Percentiles rank a stretch among this genome's conserved stretches.
These are phyloP conservation scores for Cryphonectria carpinicola DNA, from an alignment of 2,329 filamentous ascomycete genomes.

Conservation along the genomic window DNA sequence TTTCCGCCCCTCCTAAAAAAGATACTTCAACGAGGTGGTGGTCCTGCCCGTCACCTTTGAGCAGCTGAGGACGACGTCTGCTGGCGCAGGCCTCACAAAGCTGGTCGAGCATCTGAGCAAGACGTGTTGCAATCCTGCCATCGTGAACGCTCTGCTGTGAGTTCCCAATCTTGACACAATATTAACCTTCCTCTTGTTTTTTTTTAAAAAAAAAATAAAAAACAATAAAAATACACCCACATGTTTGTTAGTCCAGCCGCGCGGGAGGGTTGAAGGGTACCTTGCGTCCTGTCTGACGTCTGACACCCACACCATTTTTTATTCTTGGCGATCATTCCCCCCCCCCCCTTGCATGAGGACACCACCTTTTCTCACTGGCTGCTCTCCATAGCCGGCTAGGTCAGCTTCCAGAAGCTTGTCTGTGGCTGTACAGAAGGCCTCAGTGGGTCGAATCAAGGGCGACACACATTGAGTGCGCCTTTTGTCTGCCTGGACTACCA, in stretches of 20 bases:
- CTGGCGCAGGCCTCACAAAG: slow-evolving; percentile 59
- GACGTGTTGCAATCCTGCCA: slow-evolving; percentile 67
- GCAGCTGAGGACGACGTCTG: slow-evolving; percentile 69
- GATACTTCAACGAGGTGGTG: slow-evolving; percentile 66
- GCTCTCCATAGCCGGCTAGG: not conserved
- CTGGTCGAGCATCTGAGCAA: slow-evolving; percentile 68
- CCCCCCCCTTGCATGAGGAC: not conserved
- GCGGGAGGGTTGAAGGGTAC: not conserved
- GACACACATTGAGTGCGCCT: not conserved
- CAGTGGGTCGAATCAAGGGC: not conserved
- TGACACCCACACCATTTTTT: not conserved
- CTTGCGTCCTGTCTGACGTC: not conserved
- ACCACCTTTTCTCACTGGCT: not conserved
- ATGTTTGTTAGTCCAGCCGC: not conserved
- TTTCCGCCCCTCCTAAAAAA: slow-evolving; percentile 35
- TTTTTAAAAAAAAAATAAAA: too few species aligned
- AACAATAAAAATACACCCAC: not conserved
- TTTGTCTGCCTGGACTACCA: not conserved
- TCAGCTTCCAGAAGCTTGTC: not conserved
- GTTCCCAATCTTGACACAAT: slow-evolving; percentile 38
- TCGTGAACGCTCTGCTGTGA: slow-evolving; percentile 75
- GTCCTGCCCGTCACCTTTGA: slow-evolving; percentile 72
- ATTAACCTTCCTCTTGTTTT: not conserved
- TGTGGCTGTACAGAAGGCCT: not conserved
- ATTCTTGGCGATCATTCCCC: not conserved